A percentile compares a stretch with the other conserved stretches of the same genome.
phyloP scores from a whole-genome alignment of 225 moss, liverwort and hornwort genomes.

The Polytrichum commune region DNA sequence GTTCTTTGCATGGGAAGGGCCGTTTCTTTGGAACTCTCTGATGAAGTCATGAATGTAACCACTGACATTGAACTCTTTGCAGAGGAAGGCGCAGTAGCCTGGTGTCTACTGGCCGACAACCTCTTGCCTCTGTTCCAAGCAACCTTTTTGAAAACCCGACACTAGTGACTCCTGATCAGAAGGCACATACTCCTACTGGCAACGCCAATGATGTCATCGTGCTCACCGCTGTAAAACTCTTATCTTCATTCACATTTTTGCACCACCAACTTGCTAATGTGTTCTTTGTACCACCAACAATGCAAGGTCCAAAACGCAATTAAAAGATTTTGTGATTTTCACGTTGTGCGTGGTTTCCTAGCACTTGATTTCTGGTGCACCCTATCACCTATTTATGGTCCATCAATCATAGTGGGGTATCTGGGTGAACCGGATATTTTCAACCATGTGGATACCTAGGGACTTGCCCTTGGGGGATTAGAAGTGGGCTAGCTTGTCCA shows the following conservation, averaged over 20 bases:
- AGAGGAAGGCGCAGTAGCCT: constrained; percentile 95
- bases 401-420: no score
- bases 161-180: constrained; percentile 16
- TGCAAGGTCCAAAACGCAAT: background rate
- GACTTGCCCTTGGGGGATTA: no score
- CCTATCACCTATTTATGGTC: no score
- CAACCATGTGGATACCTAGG: no score
- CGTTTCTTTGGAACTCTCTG: no score
- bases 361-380: no score
- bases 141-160: constrained; percentile 30
- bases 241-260: constrained; percentile 4
- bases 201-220: background rate
- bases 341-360: background rate
- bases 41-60: no score
- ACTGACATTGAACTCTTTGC: constrained; percentile 17
- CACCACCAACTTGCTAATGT: no score
- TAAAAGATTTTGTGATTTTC: background rate
- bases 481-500: no score
- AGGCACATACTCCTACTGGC: constrained; percentile 10
- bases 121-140: constrained; percentile 46
- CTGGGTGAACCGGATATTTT: no score
- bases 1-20: no score
- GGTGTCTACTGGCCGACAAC: constrained; percentile 49
- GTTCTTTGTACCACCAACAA: background rate
- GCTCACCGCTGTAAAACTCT: constrained; percentile 21